Conservation (phyloP, 805 yeast genomes). For the Starmera caribaea region DNA sequence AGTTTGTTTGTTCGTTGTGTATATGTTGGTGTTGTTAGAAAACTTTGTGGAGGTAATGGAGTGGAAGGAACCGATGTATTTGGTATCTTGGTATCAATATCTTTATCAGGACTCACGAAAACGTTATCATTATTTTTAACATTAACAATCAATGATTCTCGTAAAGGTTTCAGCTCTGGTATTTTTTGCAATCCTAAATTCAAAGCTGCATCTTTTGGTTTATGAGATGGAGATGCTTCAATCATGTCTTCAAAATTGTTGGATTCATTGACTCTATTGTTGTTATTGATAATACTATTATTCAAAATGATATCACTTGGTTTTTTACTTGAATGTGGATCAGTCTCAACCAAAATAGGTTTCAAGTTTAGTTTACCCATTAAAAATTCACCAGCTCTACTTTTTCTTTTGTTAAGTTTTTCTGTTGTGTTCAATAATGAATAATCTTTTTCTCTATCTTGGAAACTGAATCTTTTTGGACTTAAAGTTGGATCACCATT, state of each 20-base stretch:
- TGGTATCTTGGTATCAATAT: not conserved
- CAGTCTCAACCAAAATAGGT: slow-evolving; percentile 25
- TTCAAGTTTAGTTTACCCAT: slow-evolving; percentile 31
- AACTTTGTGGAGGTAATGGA: not conserved
- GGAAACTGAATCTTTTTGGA: not conserved
- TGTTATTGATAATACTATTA: slow-evolving; percentile 6
- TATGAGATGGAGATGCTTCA: not conserved
- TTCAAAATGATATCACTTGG: slow-evolving; percentile 5
- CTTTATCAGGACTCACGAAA: not conserved
- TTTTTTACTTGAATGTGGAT: slow-evolving; percentile 20
- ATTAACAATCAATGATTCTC: not conserved
- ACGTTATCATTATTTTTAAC: not conserved
- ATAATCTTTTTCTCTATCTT: slow-evolving; percentile 4
- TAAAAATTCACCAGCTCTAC: slow-evolving; percentile 27
- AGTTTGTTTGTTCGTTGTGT: not conserved
- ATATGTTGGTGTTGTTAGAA: not conserved
- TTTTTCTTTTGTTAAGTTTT: slow-evolving; percentile 15
- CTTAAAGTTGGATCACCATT: slow-evolving; percentile 2
- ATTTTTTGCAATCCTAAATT: not conserved
- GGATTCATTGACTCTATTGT: slow-evolving; percentile 1
- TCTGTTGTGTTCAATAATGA: slow-evolving; percentile 3
- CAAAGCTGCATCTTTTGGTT: not conserved
- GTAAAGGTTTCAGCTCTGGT: not conserved
- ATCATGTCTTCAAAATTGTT: slow-evolving; percentile 5
- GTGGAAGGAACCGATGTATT: not conserved